These are phyloP conservation scores for Fusarium siculi DNA, from an alignment of 2,329 filamentous ascomycete genomes.

Conservation along the genomic window DNA sequence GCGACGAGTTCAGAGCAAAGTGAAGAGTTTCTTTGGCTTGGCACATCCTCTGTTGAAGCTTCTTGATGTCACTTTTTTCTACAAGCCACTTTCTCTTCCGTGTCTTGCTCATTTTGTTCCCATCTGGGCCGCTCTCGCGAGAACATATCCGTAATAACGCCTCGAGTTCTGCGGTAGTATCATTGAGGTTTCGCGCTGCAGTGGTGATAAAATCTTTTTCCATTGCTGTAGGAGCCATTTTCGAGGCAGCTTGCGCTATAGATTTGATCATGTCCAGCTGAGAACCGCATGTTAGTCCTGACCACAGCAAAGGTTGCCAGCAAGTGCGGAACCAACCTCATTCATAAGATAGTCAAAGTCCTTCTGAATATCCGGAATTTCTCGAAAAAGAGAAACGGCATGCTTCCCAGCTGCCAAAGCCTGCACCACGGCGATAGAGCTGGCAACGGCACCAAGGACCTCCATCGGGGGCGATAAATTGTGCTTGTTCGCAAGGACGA, in stretches of 20 bases:
- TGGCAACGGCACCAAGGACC: constrained; percentile 20
- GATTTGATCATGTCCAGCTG: constrained; percentile 4
- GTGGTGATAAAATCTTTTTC: neutral
- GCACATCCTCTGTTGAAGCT: constrained; percentile 5
- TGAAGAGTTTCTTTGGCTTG: constrained; percentile 4
- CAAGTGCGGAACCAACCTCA: neutral
- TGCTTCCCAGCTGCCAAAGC: constrained; percentile 12
- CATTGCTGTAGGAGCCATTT: neutral
- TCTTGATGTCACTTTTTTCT: constrained; percentile 4
- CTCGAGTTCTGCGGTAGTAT: neutral
- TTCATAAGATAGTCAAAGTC: constrained; percentile 16
- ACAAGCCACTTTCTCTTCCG: constrained; percentile 21
- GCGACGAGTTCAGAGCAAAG: constrained; percentile 2
- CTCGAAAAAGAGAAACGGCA: constrained; percentile 1
- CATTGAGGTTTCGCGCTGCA: neutral
- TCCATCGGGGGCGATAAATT: neutral
- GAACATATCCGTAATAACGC: neutral
- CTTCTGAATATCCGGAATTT: constrained; percentile 15
- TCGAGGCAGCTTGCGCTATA: neutral
- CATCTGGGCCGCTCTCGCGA: neutral
- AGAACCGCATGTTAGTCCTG: neutral
- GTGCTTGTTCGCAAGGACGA: neutral
- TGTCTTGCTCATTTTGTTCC: neutral
- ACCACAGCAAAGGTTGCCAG: accelerated
- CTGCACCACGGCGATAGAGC: constrained; percentile 22